A percentile compares a stretch with the other conserved stretches of the same genome.
These are phyloP conservation scores for Cladophialophora carrionii DNA, from an alignment of 2,329 filamentous ascomycete species.

Conservation along the genomic window DNA sequence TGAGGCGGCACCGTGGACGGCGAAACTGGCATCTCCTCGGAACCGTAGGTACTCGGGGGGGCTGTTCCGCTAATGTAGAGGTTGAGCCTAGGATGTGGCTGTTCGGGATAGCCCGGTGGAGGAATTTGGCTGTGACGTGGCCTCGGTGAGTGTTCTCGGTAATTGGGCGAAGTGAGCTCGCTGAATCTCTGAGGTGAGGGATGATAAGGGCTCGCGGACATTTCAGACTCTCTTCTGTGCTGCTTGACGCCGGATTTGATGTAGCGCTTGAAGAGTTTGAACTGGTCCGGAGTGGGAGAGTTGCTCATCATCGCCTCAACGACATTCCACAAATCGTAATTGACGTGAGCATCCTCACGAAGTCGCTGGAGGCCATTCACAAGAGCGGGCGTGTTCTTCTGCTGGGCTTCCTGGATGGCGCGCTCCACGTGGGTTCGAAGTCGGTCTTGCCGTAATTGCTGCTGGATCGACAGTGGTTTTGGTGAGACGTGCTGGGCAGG, in stretches of 20 bases:
- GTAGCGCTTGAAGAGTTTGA: constrained; percentile 38
- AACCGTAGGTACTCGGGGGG: constrained; percentile 1
- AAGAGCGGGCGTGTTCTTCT: constrained; percentile 33
- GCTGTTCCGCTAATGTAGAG: constrained; percentile 25
- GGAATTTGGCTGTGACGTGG: constrained; percentile 2
- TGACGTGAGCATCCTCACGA: constrained; percentile 31
- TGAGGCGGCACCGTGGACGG: constrained; percentile 16
- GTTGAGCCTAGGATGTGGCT: constrained; percentile 16
- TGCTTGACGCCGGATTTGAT: constrained; percentile 38
- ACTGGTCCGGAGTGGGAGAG: constrained; percentile 35
- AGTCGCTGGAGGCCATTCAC: constrained; percentile 33
- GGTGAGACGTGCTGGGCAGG: constrained; percentile 27
- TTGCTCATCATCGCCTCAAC: constrained; percentile 36
- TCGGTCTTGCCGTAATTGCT: constrained; percentile 37
- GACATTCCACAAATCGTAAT: constrained; percentile 35
- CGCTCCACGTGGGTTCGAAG: constrained; percentile 33
- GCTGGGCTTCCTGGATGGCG: constrained; percentile 33
- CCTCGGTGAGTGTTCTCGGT: constrained; percentile 18
- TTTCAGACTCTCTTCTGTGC: constrained; percentile 29
- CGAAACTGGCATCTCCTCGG: constrained; percentile 16
- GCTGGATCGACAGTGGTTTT: constrained; percentile 36
- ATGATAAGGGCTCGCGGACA: constrained; percentile 30
- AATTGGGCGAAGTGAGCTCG: constrained; percentile 20
- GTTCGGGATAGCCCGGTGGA: constrained; percentile 16
- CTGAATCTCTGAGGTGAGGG: constrained; percentile 23